Evolutionary conservation across 2,329 filamentous ascomycete species (phyloP), one percentile per base, ranked within the genome.

Genomic region (Epichloe coenophiala): DNA sequence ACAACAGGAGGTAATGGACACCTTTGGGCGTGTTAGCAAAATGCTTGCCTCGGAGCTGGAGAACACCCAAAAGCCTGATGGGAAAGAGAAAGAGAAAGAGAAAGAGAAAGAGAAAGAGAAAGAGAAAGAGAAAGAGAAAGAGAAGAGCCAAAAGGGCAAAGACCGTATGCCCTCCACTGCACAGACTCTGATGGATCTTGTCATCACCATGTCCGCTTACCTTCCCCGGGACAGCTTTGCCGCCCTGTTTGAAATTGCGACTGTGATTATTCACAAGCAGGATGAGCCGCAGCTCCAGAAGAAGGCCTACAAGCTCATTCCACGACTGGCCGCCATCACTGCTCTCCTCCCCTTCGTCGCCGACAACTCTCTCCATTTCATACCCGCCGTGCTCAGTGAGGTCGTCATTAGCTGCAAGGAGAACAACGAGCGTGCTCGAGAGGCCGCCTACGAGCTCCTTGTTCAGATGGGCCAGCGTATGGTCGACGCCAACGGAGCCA

Each of bases 231-330:
- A 90, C 49, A 94, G 88, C 67, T 96, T 95, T 57, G 75, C 78
- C n/a, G 77, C 84, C 5, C 78, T 98, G 2, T 97, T 98, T 69
- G 83, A 83, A 58, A 90, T 97, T 62, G 87, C 91, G 1, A 76
- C 86, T 0, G 77, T 88, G 27, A 84, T 96, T 51, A 83, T 97
- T 57, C 81, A 84, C 64, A 87, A 84, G 61, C 76, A 85, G 51
- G 78, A 86, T 38, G 91, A 97, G 62, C 86, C 91, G 8, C 91
- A 97, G 65, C 73, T 98, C 37, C 91, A 97, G 67, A 98, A 98
- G 79, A 98, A 98, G 70, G 91, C 93, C 0, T 98, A 98, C 74
- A 97, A 97, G 72, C 78, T 98, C 48, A 94, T 98, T 47, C 91
- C 93, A 3, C 84, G 93, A 50, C 78, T 98, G 40, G 78, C 86